These are phyloP conservation scores for Calocybe gangraenosa DNA, from an alignment of 768 basidiomycete species.

Conservation along the genomic window DNA sequence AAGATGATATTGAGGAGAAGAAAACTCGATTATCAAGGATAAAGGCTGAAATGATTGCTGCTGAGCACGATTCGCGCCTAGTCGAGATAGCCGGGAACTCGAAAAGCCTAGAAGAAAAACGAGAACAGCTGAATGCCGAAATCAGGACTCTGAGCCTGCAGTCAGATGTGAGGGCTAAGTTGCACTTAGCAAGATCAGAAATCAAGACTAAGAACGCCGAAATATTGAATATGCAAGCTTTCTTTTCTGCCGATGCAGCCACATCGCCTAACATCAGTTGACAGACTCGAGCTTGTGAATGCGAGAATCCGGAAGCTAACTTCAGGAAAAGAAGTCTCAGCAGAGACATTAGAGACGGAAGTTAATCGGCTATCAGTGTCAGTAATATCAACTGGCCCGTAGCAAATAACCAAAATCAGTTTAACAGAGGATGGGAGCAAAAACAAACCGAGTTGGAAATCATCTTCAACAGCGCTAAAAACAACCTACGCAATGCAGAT, in stretches of 20 bases:
- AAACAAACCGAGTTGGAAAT: conserved; percentile 48
- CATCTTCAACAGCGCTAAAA: conserved; percentile 44
- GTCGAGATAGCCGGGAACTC: conserved; percentile 48
- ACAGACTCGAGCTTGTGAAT: conserved; percentile 62
- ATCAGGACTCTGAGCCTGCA: conserved; percentile 69
- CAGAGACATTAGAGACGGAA: conserved; percentile 71
- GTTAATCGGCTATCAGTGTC: conserved; percentile 58
- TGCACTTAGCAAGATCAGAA: conserved; percentile 72
- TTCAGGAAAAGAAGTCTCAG: conserved; percentile 51
- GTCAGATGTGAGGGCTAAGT: conserved; percentile 73
- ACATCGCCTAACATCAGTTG: background rate
- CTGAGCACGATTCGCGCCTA: conserved; percentile 64
- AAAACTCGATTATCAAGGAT: conserved; percentile 54
- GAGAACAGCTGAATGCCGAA: conserved; percentile 69
- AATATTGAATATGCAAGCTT: conserved; percentile 55
- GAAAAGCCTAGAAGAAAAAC: conserved; percentile 60
- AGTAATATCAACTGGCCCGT: conserved; percentile 18
- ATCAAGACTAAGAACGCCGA: conserved; percentile 61
- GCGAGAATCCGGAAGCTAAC: conserved; percentile 58
- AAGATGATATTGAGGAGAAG: conserved; percentile 70
- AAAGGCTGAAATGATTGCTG: conserved; percentile 50
- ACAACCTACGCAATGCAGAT: conserved; percentile 60
- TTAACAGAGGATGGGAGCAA: conserved; percentile 60
- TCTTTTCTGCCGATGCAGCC: conserved; percentile 20
- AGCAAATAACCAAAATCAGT: no score